Evolutionary conservation across 1,284 basidiomycete genomes (phyloP), one percentile per base, ranked within the genome.

Genomic region (Erythrobasidium hasegawianum): DNA sequence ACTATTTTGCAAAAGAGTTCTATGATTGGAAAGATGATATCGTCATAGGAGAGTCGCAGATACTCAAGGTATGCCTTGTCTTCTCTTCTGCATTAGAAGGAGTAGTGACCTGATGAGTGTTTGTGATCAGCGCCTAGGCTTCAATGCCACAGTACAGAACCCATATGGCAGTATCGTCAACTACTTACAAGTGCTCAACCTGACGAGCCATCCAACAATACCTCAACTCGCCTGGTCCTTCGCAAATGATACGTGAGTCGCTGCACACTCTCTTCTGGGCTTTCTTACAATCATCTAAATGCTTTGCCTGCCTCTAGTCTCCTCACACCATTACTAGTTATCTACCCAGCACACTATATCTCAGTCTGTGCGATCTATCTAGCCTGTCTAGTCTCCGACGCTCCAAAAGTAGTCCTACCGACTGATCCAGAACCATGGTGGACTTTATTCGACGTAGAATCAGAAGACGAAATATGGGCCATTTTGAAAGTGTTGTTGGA

Each of bases 121-220:
- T 22, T 38, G 16, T n/a, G n/a, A n/a, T n/a, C 20, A 49, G 49
- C 68, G 75, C 2, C 74, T 79, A 13, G 77, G 75, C 4, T 78
- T 78, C 59, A 70, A 77, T 41, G 74, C 77, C 1, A 72, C 76
- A 73, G 90, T 95, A 55, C 87, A 90, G 14, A 80, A 97, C 45
- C 94, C 96, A 0, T 97, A 97, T 75, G 91, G 88, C 24, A 91
- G 92, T 13, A 83, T 97, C 69, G 87, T 97, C 74, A 97, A 97
- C 79, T 98, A 98, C 77, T 83, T 97, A 70, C 85, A 91, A 68
- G 85, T 97, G 24, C 83, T 99, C 14, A 91, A 90, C 38, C 81
- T 98, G 11, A 70, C 76, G 1, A 66, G 67, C 2, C 68, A 74
- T 49, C 61, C 70, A 2, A 64, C 59, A 22, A 57, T 77, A 2